Evolutionary conservation across 2,329 filamentous ascomycete genomes (phyloP).

Genomic region (Colletotrichum cuscutae): DNA sequence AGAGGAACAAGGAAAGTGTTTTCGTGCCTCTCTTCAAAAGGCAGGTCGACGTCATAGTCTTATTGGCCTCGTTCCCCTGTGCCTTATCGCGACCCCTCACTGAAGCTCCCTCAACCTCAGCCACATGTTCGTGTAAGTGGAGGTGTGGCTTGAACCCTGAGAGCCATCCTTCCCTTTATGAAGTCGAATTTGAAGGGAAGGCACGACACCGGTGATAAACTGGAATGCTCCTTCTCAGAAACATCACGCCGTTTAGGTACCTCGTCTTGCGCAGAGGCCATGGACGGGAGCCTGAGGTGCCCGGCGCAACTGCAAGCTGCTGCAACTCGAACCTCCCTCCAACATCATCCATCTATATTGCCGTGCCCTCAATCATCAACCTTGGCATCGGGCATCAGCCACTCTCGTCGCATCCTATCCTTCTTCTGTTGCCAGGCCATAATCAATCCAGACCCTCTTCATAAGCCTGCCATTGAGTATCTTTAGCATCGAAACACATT

Average conservation of each 20-base stretch:
- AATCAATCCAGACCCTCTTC: background rate
- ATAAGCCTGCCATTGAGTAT: background rate
- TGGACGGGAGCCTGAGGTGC: background rate
- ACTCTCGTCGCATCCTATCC: background rate
- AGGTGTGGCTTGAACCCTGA: slow-evolving; percentile 2
- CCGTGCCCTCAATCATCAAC: background rate
- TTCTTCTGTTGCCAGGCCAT: background rate
- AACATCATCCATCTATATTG: background rate
- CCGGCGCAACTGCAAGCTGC: background rate
- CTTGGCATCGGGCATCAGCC: background rate
- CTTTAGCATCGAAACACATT: background rate
- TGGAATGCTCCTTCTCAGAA: background rate
- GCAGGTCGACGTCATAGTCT: background rate
- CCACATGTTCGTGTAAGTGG: background rate
- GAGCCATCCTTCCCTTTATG: background rate
- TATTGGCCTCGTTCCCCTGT: background rate
- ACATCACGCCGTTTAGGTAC: background rate
- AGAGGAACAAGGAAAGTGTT: background rate
- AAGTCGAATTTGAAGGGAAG: background rate
- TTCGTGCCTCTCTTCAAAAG: background rate
- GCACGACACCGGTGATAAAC: background rate
- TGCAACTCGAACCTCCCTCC: background rate
- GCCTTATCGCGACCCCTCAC: background rate
- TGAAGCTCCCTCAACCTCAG: background rate
- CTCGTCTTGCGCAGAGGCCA: background rate